These are phyloP conservation scores for Candida taoyuanica DNA, from an alignment of 805 yeast genomes.

Conservation along the genomic window DNA sequence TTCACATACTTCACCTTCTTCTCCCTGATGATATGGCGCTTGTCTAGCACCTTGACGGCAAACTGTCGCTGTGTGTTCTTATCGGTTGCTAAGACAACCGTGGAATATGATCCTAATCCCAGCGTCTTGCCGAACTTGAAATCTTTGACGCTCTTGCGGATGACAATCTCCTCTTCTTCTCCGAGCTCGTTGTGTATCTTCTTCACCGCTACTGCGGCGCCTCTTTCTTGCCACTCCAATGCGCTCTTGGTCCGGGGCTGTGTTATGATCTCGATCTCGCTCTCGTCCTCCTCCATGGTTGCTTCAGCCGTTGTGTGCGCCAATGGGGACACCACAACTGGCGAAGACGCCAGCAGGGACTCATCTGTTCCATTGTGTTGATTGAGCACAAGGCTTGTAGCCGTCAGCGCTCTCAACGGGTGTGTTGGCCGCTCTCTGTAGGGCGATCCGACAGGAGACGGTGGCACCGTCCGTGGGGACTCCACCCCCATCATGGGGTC, in stretches of 20 bases:
- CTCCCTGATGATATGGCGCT: slow-evolving; percentile 72
- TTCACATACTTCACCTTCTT: slow-evolving; percentile 82
- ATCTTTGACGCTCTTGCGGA: slow-evolving; percentile 63
- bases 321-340: slow-evolving; percentile 6
- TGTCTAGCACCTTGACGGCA: slow-evolving; percentile 74
- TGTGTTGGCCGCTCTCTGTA: slow-evolving; percentile 24
- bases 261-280: not conserved
- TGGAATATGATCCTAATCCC: slow-evolving; percentile 96
- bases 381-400: slow-evolving; percentile 22
- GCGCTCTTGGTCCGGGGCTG: not conserved
- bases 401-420: slow-evolving; percentile 25
- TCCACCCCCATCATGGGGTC: slow-evolving; percentile 8
- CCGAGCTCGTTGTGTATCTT: slow-evolving; percentile 43
- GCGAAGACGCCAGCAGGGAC: slow-evolving; percentile 16
- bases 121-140: slow-evolving; percentile 83
- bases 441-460: slow-evolving; percentile 24
- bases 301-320: slow-evolving; percentile 1
- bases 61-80: slow-evolving; percentile 67
- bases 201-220: slow-evolving; percentile 54
- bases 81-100: slow-evolving; percentile 84
- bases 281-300: not conserved
- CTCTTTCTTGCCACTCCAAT: slow-evolving; percentile 33
- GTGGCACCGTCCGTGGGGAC: slow-evolving; percentile 17
- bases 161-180: slow-evolving; percentile 45
- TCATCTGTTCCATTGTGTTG: slow-evolving; percentile 25